Conservation (phyloP, 805 yeast species). For the Candida caryicola region DNA sequence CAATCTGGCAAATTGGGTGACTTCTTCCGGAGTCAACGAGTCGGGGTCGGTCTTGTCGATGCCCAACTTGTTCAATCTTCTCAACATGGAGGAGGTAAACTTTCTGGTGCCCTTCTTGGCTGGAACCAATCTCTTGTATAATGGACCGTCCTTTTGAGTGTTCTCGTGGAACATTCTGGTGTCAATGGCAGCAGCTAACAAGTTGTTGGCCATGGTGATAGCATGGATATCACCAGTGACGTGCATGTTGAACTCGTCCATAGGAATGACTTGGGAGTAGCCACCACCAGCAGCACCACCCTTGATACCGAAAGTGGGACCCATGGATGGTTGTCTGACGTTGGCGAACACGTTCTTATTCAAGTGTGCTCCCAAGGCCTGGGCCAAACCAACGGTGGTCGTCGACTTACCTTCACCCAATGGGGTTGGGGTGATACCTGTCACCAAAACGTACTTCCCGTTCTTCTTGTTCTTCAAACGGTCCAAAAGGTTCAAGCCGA, state of each 20-base stretch:
- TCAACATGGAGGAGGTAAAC: constrained; percentile 76
- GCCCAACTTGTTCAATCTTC: constrained; percentile 77
- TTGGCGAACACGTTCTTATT: constrained; percentile 83
- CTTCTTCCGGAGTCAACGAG: constrained; percentile 74
- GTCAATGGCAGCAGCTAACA: constrained; percentile 94
- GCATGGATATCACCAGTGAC: constrained; percentile 98
- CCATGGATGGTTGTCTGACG: constrained; percentile 98
- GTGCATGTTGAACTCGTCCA: constrained; percentile 98
- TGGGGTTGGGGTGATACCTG: constrained; percentile 98
- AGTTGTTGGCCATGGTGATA: constrained; percentile 87
- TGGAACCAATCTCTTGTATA: constrained; percentile 84
- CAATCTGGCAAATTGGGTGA: constrained; percentile 70
- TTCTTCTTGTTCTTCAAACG: constrained; percentile 58
- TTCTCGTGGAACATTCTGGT: constrained; percentile 94
- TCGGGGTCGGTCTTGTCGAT: constrained; percentile 77
- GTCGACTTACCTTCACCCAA: constrained; percentile 98
- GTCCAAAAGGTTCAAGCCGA: constrained; percentile 61
- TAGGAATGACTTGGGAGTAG: constrained; percentile 94
- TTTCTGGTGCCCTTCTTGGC: constrained; percentile 74
- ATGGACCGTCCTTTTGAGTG: constrained; percentile 76
- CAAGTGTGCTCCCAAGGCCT: constrained; percentile 90
- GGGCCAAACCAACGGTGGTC: constrained; percentile 94
- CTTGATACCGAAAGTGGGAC: constrained; percentile 97
- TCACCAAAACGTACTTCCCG: constrained; percentile 87
- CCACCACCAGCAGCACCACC: constrained; percentile 99